Evolutionary conservation across 139 green algal genomes (phyloP).

Genomic region (Nannochloris sp.): DNA sequence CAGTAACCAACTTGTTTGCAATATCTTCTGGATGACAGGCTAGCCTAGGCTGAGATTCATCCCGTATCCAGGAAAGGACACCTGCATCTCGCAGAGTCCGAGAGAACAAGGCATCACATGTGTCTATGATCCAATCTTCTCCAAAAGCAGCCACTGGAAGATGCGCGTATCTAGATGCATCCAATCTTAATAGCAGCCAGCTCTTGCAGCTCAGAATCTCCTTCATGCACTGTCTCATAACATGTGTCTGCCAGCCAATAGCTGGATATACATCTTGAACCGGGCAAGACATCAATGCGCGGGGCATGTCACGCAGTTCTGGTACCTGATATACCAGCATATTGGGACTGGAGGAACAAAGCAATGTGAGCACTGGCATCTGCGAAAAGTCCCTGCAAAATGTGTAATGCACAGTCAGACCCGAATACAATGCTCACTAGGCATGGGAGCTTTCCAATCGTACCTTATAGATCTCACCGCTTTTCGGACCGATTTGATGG

Average conservation of each 20-base stretch:
- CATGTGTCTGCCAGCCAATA: constrained; percentile 75
- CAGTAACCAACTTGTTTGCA: constrained; percentile 33
- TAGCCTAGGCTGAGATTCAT: constrained; percentile 16
- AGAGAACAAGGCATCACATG: constrained; percentile 68
- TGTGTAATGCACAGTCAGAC: too few species aligned
- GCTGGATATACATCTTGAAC: constrained; percentile 41
- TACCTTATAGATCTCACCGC: too few species aligned
- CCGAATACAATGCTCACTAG: too few species aligned
- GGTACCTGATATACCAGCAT: constrained; percentile 34
- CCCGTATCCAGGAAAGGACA: constrained; percentile 69
- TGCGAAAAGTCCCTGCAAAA: too few species aligned
- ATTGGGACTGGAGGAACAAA: too few species aligned
- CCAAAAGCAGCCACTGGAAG: constrained; percentile 69
- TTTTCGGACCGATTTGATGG: constrained; percentile 13
- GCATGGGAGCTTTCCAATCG: too few species aligned
- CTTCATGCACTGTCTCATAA: constrained; percentile 31
- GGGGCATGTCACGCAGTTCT: constrained; percentile 55
- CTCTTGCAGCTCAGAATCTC: constrained; percentile 29
- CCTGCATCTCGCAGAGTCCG: constrained; percentile 55
- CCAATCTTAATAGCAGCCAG: constrained; percentile 9
- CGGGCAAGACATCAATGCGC: constrained; percentile 25
- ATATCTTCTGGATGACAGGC: constrained; percentile 20
- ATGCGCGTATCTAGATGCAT: constrained; percentile 72
- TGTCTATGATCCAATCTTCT: constrained; percentile 55
- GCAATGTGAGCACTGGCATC: too few species aligned